Percentiles rank a stretch among this genome's conserved stretches.
phyloP scores from a whole-genome alignment of 805 yeast species.

The Candida nitratophila region DNA sequence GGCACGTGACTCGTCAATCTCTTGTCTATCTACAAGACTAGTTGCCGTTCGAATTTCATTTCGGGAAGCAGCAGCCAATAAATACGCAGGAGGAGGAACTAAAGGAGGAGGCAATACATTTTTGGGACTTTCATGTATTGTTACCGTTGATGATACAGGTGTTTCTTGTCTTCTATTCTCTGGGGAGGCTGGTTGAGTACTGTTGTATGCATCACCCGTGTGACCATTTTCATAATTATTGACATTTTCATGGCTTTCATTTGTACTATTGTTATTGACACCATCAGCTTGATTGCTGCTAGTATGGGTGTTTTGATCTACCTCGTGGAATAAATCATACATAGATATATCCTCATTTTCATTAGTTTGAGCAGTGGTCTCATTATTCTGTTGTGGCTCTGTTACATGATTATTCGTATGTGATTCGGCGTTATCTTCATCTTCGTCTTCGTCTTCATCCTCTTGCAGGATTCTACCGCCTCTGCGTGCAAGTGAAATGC shows the following conservation, averaged over 20 bases:
- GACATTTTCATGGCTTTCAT: background rate
- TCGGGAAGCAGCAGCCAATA: background rate
- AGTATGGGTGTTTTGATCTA: no score
- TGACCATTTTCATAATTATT: background rate
- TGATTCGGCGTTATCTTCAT: background rate
- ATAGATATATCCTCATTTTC: background rate
- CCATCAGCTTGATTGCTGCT: background rate
- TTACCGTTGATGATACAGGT: no score
- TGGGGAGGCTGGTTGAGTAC: no score
- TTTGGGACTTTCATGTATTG: no score
- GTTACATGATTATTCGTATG: no score
- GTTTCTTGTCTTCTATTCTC: no score
- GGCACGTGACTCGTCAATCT: no score
- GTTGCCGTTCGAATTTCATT: background rate
- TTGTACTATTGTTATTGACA: background rate
- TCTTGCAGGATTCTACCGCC: background rate
- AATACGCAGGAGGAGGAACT: background rate
- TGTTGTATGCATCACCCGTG: background rate
- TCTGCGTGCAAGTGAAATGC: background rate
- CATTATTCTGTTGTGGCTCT: background rate
- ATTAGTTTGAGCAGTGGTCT: background rate
- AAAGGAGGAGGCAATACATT: background rate
- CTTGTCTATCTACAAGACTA: no score
- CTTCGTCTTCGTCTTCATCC: background rate
- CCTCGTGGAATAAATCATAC: conserved; percentile 15